phyloP scores from a whole-genome alignment of 2,329 filamentous ascomycete species.

The Arachnopeziza araneosa region DNA sequence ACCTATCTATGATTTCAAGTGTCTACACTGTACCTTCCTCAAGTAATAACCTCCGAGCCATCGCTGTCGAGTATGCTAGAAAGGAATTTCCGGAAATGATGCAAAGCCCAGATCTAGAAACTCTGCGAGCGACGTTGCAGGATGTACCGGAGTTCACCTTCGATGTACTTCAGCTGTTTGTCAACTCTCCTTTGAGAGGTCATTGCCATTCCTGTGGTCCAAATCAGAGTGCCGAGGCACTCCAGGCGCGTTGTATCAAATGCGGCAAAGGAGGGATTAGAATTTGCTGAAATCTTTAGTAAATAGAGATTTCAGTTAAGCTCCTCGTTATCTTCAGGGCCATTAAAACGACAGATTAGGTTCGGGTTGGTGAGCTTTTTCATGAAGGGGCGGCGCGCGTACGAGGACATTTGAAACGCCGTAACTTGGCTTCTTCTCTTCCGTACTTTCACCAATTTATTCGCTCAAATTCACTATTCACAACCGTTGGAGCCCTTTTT shows the following conservation, averaged over 20 bases:
- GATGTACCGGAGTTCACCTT: slow-evolving; percentile 14
- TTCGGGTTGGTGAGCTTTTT: too few relatives aligned
- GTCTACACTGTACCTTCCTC: slow-evolving; percentile 11
- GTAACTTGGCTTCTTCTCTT: too few relatives aligned
- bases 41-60: slow-evolving; percentile 8
- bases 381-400: too few relatives aligned
- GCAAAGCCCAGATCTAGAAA: slow-evolving; percentile 12
- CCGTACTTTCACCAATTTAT: too few relatives aligned
- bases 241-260: slow-evolving; percentile 10
- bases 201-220: slow-evolving; percentile 11
- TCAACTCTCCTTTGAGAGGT: slow-evolving; percentile 9
- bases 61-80: slow-evolving; percentile 9
- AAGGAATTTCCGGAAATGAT: slow-evolving; percentile 7
- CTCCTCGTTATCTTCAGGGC: too few relatives aligned
- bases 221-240: slow-evolving; percentile 12
- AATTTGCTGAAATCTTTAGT: too few relatives aligned
- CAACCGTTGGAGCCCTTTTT: too few relatives aligned
- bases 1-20: slow-evolving; percentile 11
- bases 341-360: too few relatives aligned
- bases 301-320: too few relatives aligned
- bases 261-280: slow-evolving; percentile 8
- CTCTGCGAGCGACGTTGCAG: slow-evolving; percentile 5
- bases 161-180: slow-evolving; percentile 13
- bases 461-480: too few relatives aligned
- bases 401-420: too few relatives aligned